phyloP scores from a whole-genome alignment of 2,329 filamentous ascomycete genomes.

The Acarospora socialis region DNA sequence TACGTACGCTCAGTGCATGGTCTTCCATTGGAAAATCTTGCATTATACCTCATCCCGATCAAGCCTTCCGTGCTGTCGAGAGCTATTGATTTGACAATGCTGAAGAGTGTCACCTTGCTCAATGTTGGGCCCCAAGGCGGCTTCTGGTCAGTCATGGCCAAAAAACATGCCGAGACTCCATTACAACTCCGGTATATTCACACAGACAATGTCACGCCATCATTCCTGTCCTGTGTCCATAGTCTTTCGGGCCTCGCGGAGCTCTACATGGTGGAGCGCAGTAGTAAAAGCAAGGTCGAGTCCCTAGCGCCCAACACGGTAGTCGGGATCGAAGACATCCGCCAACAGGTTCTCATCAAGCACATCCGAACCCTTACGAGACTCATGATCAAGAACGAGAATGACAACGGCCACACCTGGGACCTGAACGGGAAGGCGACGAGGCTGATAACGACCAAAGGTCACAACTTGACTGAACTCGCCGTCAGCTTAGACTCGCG shows the following conservation, averaged over 20 bases:
- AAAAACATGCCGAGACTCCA: slow-evolving; percentile 25
- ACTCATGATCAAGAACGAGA: slow-evolving; percentile 47
- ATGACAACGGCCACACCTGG: slow-evolving; percentile 39
- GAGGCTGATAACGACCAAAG: slow-evolving; percentile 38
- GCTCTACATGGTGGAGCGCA: slow-evolving; percentile 45
- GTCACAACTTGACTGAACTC: slow-evolving; percentile 39
- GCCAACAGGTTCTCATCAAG: slow-evolving; percentile 41
- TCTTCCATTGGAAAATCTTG: slow-evolving; percentile 39
- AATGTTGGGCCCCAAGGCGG: slow-evolving; percentile 48
- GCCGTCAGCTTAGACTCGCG: slow-evolving; percentile 40
- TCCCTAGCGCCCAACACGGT: slow-evolving; percentile 38
- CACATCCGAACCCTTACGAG: slow-evolving; percentile 41
- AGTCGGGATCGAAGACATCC: slow-evolving; percentile 43
- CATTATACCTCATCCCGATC: slow-evolving; percentile 45
- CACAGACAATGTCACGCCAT: slow-evolving; percentile 46
- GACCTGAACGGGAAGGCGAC: slow-evolving; percentile 41
- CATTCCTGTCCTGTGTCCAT: slow-evolving; percentile 40
- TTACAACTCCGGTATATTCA: slow-evolving; percentile 44
- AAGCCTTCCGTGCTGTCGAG: slow-evolving; percentile 42
- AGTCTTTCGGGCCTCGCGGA: slow-evolving; percentile 42
- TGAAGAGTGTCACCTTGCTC: slow-evolving; percentile 46
- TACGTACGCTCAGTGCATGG: slow-evolving; percentile 47
- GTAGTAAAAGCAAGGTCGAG: slow-evolving; percentile 35
- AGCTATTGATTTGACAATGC: slow-evolving; percentile 41
- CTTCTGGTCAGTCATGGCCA: slow-evolving; percentile 44